A percentile compares a stretch with the other conserved stretches of the same genome.
phyloP scores from a whole-genome alignment of 2,329 filamentous ascomycete genomes.

The Stagonosporopsis chrysanthemi region DNA sequence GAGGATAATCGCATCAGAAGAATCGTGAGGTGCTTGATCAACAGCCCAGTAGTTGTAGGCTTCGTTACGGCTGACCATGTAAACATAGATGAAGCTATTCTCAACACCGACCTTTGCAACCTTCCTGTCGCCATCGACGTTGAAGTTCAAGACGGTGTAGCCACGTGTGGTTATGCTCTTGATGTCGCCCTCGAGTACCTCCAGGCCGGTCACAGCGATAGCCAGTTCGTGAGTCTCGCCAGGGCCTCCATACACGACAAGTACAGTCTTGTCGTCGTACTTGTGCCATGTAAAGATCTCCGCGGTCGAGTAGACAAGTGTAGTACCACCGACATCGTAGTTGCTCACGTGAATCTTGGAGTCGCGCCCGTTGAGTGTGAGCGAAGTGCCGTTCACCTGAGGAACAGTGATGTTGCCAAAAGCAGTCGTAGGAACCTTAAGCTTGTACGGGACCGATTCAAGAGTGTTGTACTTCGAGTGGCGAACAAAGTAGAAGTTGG shows the following conservation, averaged over 20 bases:
- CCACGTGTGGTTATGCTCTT: slow-evolving; percentile 51
- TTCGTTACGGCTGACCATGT: slow-evolving; percentile 68
- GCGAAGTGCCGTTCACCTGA: slow-evolving; percentile 60
- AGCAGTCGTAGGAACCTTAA: slow-evolving; percentile 67
- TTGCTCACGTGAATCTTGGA: slow-evolving; percentile 73
- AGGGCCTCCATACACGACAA: slow-evolving; percentile 70
- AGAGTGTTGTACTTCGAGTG: slow-evolving; percentile 71
- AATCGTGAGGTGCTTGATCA: slow-evolving; percentile 51
- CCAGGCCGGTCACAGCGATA: slow-evolving; percentile 49
- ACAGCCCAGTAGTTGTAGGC: slow-evolving; percentile 76
- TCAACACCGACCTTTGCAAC: slow-evolving; percentile 56
- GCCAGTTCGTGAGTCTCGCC: slow-evolving; percentile 70
- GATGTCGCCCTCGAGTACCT: slow-evolving; percentile 53
- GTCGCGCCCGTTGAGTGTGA: slow-evolving; percentile 69
- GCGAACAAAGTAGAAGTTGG: slow-evolving; percentile 70
- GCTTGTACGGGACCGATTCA: slow-evolving; percentile 66
- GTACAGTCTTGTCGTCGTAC: slow-evolving; percentile 64
- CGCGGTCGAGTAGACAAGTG: slow-evolving; percentile 71
- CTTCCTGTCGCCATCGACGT: slow-evolving; percentile 61
- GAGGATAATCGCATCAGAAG: slow-evolving; percentile 60
- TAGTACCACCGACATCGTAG: slow-evolving; percentile 67
- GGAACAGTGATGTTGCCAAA: slow-evolving; percentile 65
- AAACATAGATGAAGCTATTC: slow-evolving; percentile 59
- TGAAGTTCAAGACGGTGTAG: slow-evolving; percentile 62
- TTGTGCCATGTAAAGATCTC: slow-evolving; percentile 74